These are phyloP conservation scores for Colletotrichum noveboracense DNA, from an alignment of 2,329 filamentous ascomycete genomes.

Conservation along the genomic window DNA sequence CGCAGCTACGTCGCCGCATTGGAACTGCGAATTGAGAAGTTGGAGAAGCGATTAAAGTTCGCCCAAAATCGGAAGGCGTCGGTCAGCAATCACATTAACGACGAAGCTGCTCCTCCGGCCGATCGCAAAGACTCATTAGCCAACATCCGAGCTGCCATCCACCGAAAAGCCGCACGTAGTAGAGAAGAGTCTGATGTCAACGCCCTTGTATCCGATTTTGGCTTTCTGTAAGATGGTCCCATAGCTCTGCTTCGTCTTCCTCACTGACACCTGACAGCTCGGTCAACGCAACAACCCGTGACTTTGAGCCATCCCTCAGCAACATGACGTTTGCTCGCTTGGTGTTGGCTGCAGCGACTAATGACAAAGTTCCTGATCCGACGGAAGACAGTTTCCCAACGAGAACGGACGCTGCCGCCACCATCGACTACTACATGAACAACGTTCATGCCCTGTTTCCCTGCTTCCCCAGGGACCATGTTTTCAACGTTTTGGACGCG, in stretches of 20 bases:
- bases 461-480: constrained; percentile 78
- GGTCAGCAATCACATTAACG: constrained; percentile 68
- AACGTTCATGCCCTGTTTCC: constrained; percentile 84
- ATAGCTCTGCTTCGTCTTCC: background rate
- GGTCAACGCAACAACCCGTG: constrained; percentile 91
- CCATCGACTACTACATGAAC: constrained; percentile 84
- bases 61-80: constrained; percentile 75
- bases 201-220: constrained; percentile 91
- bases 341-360: constrained; percentile 81
- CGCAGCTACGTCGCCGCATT: constrained; percentile 89
- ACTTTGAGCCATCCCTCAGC: constrained; percentile 87
- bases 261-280: constrained; percentile 58
- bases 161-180: constrained; percentile 67
- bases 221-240: constrained; percentile 70
- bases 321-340: constrained; percentile 93
- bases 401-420: constrained; percentile 68
- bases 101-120: constrained; percentile 38
- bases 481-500: constrained; percentile 81
- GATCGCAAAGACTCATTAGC: constrained; percentile 67
- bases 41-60: constrained; percentile 78
- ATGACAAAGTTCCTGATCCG: constrained; percentile 71
- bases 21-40: constrained; percentile 87
- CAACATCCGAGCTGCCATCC: constrained; percentile 65
- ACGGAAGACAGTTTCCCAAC: constrained; percentile 70
- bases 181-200: constrained; percentile 88